These are phyloP conservation scores for Theileria luwenshuni DNA, from an alignment of 169 alveolate genomes.

Conservation along the genomic window DNA sequence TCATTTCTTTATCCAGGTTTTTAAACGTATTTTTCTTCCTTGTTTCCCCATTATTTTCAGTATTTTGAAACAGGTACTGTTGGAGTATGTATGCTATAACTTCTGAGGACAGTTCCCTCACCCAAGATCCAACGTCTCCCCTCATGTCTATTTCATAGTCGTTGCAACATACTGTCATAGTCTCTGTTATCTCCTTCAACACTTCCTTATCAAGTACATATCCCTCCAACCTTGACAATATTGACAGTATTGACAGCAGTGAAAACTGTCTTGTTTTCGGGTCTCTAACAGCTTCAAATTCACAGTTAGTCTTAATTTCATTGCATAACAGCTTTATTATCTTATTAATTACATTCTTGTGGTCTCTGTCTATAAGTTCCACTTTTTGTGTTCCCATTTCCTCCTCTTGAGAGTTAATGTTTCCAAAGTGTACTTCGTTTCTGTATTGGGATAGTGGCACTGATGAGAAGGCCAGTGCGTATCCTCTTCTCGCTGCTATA, in stretches of 20 bases:
- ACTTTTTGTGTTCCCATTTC: not conserved
- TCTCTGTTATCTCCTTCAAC: constrained; percentile 11
- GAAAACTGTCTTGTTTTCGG: constrained; percentile 54
- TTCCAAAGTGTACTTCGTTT: not conserved
- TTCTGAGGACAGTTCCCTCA: constrained; percentile 55
- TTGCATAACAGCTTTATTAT: constrained; percentile 32
- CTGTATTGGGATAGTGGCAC: too few species aligned
- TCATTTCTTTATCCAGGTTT: not conserved
- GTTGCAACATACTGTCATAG: constrained; percentile 33
- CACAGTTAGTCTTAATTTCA: constrained; percentile 21
- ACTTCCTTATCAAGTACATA: not conserved
- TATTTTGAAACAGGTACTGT: not conserved
- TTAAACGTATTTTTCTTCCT: not conserved
- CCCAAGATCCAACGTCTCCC: constrained; percentile 70
- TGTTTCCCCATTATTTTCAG: not conserved
- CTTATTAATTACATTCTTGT: not conserved
- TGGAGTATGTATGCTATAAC: constrained; percentile 30
- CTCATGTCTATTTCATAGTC: constrained; percentile 54
- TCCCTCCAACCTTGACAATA: not conserved
- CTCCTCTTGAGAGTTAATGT: not conserved
- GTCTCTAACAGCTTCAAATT: constrained; percentile 18
- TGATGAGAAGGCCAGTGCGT: constrained; percentile 44
- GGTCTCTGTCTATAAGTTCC: too few species aligned
- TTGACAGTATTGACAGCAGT: constrained; percentile 19
- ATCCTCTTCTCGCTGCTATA: constrained; percentile 50